Base-by-base conservation (phyloP, 2,329 filamentous ascomycete species). In the Pseudomassariella vexata region DNA sequence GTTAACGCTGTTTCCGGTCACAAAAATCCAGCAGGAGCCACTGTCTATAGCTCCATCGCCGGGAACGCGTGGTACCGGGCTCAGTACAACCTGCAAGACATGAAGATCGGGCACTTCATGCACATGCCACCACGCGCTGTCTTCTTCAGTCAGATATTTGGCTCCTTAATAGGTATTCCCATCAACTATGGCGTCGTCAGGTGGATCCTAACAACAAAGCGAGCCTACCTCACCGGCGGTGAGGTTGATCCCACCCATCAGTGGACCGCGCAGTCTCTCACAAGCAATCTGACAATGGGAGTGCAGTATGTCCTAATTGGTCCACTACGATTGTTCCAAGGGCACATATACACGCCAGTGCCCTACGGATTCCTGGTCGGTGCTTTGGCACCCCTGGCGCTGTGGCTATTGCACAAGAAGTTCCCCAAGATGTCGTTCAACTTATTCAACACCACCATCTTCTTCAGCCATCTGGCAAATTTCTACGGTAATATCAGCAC, bases 51-150 rank as follows among this genome's bases (percentile, higher is more conserved):
- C 6, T 56, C 68, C 8, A 76, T 79, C 11, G 73, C 74, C 2
- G 75, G 75, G 9, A 72, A 78, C 32, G 72, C 74, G 3, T 79
- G 75, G 75, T 77, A 76, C 36, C 55, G 70, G 11, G 70, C 70
- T 0, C 70, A 73, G 40, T 62, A 66, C 15, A 74, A 76, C 60
- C 57, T 79, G 1, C 73, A 79, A 43, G 76, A 80, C 44, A 70
- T 73, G 47, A 76, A 79, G 45, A 76, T 79, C n/a, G 75, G 73
- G 0, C 73, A 79, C 41, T 79, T 79, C 41, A 75, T 76, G 66
- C 73, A 79, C 32, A 62, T 79, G 0, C 71, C 74, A 0, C 75
- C 75, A 2, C 66, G 69, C 9, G 59, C 67, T 0, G 66, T 78
- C 5, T 79, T 80, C 56, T 74, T 78, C 48, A 72, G 70, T 2